These are phyloP conservation scores for Trichoderma simmonsii DNA, from an alignment of 2,329 filamentous ascomycete genomes.

Conservation along the genomic window DNA sequence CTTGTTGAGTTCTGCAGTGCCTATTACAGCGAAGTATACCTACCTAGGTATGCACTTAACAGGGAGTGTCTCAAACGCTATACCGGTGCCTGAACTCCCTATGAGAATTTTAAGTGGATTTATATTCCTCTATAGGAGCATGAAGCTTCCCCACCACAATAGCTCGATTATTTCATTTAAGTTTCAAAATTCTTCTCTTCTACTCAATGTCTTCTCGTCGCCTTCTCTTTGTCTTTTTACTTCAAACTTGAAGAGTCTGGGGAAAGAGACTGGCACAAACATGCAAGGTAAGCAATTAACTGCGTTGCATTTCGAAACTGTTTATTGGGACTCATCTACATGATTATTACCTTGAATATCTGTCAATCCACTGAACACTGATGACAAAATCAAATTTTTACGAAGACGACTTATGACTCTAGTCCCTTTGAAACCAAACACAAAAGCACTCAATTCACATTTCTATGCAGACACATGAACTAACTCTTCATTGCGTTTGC, in stretches of 20 bases:
- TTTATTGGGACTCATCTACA: constrained; percentile 22
- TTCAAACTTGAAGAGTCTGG: background rate
- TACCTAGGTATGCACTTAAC: background rate
- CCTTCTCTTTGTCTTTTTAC: constrained; percentile 5
- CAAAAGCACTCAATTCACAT: background rate
- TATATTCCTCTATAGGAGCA: constrained; percentile 22
- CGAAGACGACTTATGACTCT: constrained; percentile 44
- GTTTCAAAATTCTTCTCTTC: constrained; percentile 20
- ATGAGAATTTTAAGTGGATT: background rate
- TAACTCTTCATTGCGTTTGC: background rate
- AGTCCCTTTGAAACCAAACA: background rate
- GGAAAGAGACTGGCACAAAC: background rate
- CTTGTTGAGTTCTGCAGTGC: background rate
- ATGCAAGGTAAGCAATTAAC: constrained; percentile 20
- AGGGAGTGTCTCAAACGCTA: background rate
- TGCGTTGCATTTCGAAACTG: background rate
- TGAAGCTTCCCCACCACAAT: constrained; percentile 5
- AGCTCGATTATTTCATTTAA: constrained; percentile 25
- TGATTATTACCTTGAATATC: constrained; percentile 54
- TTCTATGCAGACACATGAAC: background rate
- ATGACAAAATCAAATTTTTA: constrained; percentile 42
- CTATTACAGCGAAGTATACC: background rate
- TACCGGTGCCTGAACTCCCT: background rate
- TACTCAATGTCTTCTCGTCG: constrained; percentile 12
- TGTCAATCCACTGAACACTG: constrained; percentile 59